Conservation (phyloP, 2,329 filamentous ascomycete species). For the Talaromyces verruculosus region DNA sequence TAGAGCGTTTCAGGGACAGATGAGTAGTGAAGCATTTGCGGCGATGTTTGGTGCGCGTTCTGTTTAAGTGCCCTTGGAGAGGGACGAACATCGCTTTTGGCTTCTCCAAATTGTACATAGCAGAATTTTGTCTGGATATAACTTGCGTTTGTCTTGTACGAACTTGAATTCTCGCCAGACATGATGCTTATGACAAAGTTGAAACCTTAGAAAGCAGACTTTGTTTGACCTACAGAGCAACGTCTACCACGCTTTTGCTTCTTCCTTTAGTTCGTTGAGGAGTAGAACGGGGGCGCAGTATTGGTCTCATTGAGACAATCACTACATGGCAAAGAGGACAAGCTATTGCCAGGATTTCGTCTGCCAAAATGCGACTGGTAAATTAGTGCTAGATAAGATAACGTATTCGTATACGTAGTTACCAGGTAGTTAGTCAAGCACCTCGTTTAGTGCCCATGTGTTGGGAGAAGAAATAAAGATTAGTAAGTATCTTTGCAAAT, state of each 20-base stretch:
- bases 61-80: too few relatives aligned
- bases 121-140: not conserved
- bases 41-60: slow-evolving; percentile 1
- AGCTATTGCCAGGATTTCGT: not conserved
- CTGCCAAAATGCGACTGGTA: not conserved
- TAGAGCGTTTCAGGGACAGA: slow-evolving; percentile 13
- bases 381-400: not conserved
- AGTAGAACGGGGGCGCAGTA: too few relatives aligned
- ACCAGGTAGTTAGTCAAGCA: not conserved
- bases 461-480: not conserved
- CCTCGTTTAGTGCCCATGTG: not conserved
- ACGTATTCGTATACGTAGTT: not conserved
- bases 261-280: too few relatives aligned
- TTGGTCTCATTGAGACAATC: not conserved
- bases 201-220: too few relatives aligned
- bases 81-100: too few relatives aligned
- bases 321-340: not conserved
- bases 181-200: too few relatives aligned
- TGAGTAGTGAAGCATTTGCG: slow-evolving; percentile 1
- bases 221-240: too few relatives aligned
- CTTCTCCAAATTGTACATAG: not conserved
- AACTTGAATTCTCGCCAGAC: too few relatives aligned
- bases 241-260: too few relatives aligned
- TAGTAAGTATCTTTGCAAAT: too few relatives aligned
- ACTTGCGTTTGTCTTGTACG: too few relatives aligned